Conservation (phyloP, 352 stramenopile species). For the Albugo candida region DNA sequence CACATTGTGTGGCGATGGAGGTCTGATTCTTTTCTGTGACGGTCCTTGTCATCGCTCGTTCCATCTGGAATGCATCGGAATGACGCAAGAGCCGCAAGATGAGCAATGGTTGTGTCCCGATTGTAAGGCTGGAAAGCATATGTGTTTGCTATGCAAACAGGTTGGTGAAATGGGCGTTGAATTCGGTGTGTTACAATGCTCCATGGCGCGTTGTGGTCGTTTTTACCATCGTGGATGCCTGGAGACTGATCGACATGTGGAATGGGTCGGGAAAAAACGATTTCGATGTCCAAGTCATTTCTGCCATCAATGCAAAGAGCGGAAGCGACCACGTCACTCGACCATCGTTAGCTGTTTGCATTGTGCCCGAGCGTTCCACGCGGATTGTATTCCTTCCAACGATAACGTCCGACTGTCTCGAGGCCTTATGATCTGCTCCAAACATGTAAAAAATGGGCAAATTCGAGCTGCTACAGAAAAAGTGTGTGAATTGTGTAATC, state of each 20-base stretch:
- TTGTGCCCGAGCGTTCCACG: conserved; percentile 62
- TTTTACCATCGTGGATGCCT: conserved; percentile 86
- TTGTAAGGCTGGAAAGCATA: conserved; percentile 73
- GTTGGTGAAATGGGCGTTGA: conserved; percentile 78
- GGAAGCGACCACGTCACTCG: not conserved
- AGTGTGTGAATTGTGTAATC: conserved; percentile 6
- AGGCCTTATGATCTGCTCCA: conserved; percentile 79
- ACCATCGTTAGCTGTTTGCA: conserved; percentile 73
- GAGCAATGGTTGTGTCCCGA: conserved; percentile 83
- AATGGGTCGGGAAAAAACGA: conserved; percentile 75
- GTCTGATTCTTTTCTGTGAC: conserved; percentile 82
- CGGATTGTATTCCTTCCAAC: conserved; percentile 49
- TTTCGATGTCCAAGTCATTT: conserved; percentile 84
- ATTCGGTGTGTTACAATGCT: conserved; percentile 81
- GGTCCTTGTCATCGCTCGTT: conserved; percentile 85
- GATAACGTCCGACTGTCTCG: conserved; percentile 68
- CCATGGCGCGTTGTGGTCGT: conserved; percentile 80
- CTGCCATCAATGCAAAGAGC: conserved; percentile 43
- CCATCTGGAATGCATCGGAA: conserved; percentile 81
- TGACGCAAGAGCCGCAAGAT: conserved; percentile 62
- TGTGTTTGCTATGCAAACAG: conserved; percentile 84
- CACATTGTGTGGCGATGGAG: conserved; percentile 81
- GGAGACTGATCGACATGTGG: conserved; percentile 42
- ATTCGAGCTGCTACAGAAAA: not conserved
- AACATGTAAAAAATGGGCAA: conserved; percentile 16